Base-by-base conservation (phyloP, 2,329 filamentous ascomycete genomes). In the Hirsutella rhossiliensis region DNA sequence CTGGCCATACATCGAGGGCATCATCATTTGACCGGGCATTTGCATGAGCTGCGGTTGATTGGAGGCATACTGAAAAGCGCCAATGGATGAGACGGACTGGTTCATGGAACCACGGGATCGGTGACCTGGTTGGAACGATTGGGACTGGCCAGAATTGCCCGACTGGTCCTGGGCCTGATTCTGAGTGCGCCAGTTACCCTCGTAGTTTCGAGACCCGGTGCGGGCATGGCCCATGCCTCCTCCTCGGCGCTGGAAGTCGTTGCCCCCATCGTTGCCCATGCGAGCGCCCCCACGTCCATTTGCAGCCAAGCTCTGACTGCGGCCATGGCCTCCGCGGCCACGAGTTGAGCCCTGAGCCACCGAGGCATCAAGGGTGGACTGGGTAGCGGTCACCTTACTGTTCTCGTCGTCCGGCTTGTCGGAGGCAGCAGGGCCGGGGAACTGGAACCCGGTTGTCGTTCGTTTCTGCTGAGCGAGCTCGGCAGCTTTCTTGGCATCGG, bases 391-490 rank as follows among this genome's bases (percentile, higher is more conserved):
- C 47, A 13, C 5, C 32, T 43, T 47, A 39, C 58, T 66, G 46
- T 60, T 65, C 48, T 73, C 71, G 8, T 75, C 70, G 39, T 69
- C 74, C 27, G 75, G 65, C 48, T 80, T 77, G 52, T 80, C 79
- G 50, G 78, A 71, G 50, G 82, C 74, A 40, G 76, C 77, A 41
- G 88, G 85, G 43, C 82, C 79, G 15, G 92, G 90, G 62, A 98
- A 98, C 61, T 95, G 89, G 66, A 97, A 98, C 46, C 82, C 88
- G 50, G 86, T 88, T 48, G 89, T 88, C 44, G 90, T 94, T 63
- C 89, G 78, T 69, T 96, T 96, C 72, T 95, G 90, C 67, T 98
- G 92, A 41, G 92, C 92, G 50, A 95, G 68, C 63, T 98, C 92
- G 45, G 92, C 92, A 40, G 92, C 92, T 70, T 96, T 97, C 69